phyloP scores from a whole-genome alignment of 495 filamentous ascomycete species.

The Penicillium bialowiezense region DNA sequence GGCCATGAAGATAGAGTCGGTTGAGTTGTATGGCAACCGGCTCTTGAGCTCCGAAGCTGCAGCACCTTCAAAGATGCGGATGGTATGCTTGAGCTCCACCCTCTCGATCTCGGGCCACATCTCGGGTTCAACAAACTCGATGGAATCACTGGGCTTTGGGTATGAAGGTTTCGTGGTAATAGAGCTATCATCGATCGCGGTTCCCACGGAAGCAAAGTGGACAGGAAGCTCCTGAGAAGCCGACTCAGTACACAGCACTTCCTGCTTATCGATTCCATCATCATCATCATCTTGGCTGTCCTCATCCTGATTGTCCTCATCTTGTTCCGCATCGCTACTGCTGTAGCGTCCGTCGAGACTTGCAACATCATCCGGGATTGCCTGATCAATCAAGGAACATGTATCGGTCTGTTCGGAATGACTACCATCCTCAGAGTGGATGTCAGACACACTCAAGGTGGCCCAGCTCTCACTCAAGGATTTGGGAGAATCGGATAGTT shows the following conservation, averaged over 20 bases:
- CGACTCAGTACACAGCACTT: slow-evolving; percentile 30
- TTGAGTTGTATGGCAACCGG: slow-evolving; percentile 26
- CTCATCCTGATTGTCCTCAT: slow-evolving; percentile 30
- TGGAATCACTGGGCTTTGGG: slow-evolving; percentile 40
- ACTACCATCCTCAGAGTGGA: slow-evolving; percentile 44
- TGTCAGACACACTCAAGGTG: slow-evolving; percentile 43
- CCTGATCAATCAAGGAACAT: slow-evolving; percentile 45
- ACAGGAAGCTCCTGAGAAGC: slow-evolving; percentile 43
- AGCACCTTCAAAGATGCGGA: slow-evolving; percentile 53
- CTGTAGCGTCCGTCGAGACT: slow-evolving; percentile 45
- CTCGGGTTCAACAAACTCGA: slow-evolving; percentile 62
- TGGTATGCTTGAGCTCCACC: slow-evolving; percentile 62
- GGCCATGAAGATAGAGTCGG: slow-evolving; percentile 41
- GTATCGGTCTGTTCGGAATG: slow-evolving; percentile 45
- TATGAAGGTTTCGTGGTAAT: slow-evolving; percentile 40
- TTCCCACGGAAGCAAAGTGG: slow-evolving; percentile 32
- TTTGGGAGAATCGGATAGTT: slow-evolving; percentile 19
- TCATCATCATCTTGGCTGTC: slow-evolving; percentile 26
- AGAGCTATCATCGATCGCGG: slow-evolving; percentile 42
- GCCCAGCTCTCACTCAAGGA: slow-evolving; percentile 49
- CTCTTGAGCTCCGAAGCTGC: slow-evolving; percentile 48
- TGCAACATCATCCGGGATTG: slow-evolving; percentile 44
- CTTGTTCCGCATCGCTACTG: slow-evolving; percentile 35
- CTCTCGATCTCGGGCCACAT: slow-evolving; percentile 48
- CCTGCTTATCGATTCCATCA: slow-evolving; percentile 18